Percentiles rank a stretch among this genome's conserved stretches.
Conservation (phyloP, 1,284 basidiomycete species). For the Rhizoctonia solani region DNA sequence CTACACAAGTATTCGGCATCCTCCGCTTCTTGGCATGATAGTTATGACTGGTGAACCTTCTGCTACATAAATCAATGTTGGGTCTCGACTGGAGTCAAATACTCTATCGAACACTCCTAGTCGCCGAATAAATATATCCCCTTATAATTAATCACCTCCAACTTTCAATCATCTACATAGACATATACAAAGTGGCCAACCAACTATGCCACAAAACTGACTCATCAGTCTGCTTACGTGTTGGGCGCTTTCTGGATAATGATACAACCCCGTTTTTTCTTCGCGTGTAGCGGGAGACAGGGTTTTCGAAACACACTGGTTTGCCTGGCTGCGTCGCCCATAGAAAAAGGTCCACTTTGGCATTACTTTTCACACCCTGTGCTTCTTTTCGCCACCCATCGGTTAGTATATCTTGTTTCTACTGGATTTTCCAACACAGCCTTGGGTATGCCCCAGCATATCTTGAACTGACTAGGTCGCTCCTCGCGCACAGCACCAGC, state of each 20-base stretch:
- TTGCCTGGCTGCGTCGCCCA: not conserved
- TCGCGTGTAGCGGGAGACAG: not conserved
- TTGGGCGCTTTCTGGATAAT: not conserved
- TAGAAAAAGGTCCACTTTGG: too few species aligned
- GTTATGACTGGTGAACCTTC: too few species aligned
- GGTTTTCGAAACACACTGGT: not conserved
- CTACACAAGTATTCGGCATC: too few species aligned
- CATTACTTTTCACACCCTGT: not conserved
- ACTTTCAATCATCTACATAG: too few species aligned
- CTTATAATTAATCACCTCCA: not conserved
- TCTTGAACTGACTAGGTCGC: constrained; percentile 1
- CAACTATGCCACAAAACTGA: not conserved
- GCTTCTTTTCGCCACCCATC: not conserved
- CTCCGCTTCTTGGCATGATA: too few species aligned
- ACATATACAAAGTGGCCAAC: too few species aligned
- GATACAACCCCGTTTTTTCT: not conserved
- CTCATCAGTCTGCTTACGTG: not conserved
- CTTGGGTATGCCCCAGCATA: not conserved
- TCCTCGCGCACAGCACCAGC: constrained; percentile 26
- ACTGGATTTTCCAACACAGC: constrained; percentile 9
- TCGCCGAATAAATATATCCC: too few species aligned
- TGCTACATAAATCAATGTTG: too few species aligned
- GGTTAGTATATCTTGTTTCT: not conserved
- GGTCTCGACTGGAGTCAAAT: too few species aligned
- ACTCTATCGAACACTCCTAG: too few species aligned